Percentiles rank a stretch among this genome's conserved stretches.
phyloP scores from a whole-genome alignment of 2,329 filamentous ascomycete species.

The Elsinoe arachidis region DNA sequence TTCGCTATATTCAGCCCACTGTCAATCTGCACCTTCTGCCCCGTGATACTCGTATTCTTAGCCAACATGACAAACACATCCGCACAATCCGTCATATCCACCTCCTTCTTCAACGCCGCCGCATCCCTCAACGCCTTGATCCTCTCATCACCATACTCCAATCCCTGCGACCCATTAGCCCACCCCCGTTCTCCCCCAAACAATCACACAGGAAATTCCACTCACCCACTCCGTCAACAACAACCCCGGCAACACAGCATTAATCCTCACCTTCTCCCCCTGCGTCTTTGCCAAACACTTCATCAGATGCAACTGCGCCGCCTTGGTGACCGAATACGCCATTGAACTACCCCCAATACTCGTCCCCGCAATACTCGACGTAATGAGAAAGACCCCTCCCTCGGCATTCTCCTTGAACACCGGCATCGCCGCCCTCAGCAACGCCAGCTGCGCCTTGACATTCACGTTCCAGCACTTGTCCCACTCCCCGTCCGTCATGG shows the following conservation, averaged over 20 bases:
- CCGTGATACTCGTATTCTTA: constrained; percentile 45
- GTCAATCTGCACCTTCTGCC: constrained; percentile 36
- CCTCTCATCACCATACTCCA: constrained; percentile 49
- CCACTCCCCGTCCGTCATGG: constrained; percentile 54
- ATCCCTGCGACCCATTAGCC: constrained; percentile 34
- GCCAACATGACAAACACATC: constrained; percentile 48
- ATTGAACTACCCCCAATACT: constrained; percentile 47
- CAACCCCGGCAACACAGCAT: constrained; percentile 56
- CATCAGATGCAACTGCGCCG: constrained; percentile 60
- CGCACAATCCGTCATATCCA: constrained; percentile 44
- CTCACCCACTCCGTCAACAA: constrained; percentile 58
- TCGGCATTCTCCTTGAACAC: constrained; percentile 33
- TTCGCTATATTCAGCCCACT: constrained; percentile 12
- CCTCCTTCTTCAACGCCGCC: constrained; percentile 52
- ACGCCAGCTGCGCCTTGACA: constrained; percentile 41
- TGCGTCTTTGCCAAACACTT: constrained; percentile 55
- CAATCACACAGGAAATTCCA: constrained; percentile 14
- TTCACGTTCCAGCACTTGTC: constrained; percentile 58
- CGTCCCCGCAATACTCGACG: constrained; percentile 49
- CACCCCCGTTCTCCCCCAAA: not conserved
- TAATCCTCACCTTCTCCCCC: constrained; percentile 54
- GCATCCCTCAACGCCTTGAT: constrained; percentile 47
- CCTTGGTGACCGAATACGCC: constrained; percentile 71
- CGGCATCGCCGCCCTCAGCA: constrained; percentile 49
- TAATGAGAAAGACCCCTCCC: constrained; percentile 56